A percentile compares a stretch with the other conserved stretches of the same genome.
Conservation (phyloP, 371 early-diverging fungal species). For the Gilbertella persicaria region DNA sequence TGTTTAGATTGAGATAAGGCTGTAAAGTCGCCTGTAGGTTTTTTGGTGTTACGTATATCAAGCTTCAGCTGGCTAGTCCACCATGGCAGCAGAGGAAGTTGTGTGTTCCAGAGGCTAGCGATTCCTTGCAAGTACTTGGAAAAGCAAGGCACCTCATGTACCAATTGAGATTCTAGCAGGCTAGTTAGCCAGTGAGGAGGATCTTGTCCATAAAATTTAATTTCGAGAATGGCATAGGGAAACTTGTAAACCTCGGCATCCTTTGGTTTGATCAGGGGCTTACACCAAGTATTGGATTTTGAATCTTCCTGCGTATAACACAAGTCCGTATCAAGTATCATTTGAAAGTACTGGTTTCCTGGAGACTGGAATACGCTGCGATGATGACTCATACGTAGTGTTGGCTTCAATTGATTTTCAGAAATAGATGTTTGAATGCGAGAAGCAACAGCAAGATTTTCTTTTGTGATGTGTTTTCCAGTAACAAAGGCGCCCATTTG, state of each 20-base stretch:
- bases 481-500: conserved; percentile 81
- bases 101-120: conserved; percentile 74
- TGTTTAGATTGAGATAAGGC: too few relatives aligned
- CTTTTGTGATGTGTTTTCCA: conserved; percentile 82
- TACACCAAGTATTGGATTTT: too few relatives aligned
- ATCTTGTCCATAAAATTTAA: conserved; percentile 90
- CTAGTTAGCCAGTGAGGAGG: conserved; percentile 93
- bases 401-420: conserved; percentile 79
- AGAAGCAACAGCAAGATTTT: conserved; percentile 72
- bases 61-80: conserved; percentile 94
- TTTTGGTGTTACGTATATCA: too few relatives aligned
- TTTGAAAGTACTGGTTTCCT: conserved; percentile 92
- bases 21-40: too few relatives aligned
- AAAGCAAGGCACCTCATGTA: conserved; percentile 97
- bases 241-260: too few relatives aligned
- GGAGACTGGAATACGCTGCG: conserved; percentile 99
- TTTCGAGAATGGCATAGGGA: conserved; percentile 97
- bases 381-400: conserved; percentile 95
- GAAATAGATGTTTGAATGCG: conserved; percentile 87
- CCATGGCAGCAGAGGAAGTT: conserved; percentile 89
- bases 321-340: conserved; percentile 97
- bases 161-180: conserved; percentile 84
- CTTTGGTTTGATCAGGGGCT: too few relatives aligned
- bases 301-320: conserved; percentile 97
- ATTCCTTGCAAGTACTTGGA: conserved; percentile 98